Conservation (phyloP, 305 asterid species). For the Fraxinus platypoda region DNA sequence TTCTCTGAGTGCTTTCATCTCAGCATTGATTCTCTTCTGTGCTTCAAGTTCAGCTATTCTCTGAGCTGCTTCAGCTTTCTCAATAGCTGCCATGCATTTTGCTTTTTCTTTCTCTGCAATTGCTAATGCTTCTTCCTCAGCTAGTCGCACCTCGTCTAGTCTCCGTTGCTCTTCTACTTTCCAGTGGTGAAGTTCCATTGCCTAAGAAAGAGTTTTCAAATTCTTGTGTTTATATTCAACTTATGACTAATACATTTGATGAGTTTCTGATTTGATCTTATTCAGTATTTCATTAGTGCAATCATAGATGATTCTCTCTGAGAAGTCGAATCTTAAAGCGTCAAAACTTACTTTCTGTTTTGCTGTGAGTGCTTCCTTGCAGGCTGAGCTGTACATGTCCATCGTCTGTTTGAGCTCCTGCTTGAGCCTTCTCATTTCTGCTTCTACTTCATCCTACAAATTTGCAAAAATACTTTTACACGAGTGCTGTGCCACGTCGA, state of each 20-base stretch:
- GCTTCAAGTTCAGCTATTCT: constrained; percentile 79
- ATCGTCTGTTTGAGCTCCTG: constrained; percentile 88
- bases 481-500: not conserved
- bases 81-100: constrained; percentile 74
- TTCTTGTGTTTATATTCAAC: not conserved
- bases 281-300: not conserved
- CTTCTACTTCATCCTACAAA: constrained; percentile 78
- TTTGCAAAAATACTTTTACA: not conserved
- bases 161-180: constrained; percentile 69
- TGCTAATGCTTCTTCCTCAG: constrained; percentile 83
- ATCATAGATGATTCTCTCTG: not conserved
- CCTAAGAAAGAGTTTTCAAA: constrained; percentile 34
- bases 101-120: constrained; percentile 69
- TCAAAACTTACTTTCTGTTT: constrained; percentile 56
- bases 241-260: not conserved
- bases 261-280: not conserved
- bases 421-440: constrained; percentile 91
- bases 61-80: constrained; percentile 87
- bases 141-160: constrained; percentile 64
- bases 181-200: constrained; percentile 81
- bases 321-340: not conserved
- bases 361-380: constrained; percentile 88
- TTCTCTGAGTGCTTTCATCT: constrained; percentile 63
- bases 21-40: constrained; percentile 66
- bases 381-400: constrained; percentile 93